These are phyloP conservation scores for Scalesia atractyloides DNA, from an alignment of 129 eudicot genomes.

Conservation along the genomic window DNA sequence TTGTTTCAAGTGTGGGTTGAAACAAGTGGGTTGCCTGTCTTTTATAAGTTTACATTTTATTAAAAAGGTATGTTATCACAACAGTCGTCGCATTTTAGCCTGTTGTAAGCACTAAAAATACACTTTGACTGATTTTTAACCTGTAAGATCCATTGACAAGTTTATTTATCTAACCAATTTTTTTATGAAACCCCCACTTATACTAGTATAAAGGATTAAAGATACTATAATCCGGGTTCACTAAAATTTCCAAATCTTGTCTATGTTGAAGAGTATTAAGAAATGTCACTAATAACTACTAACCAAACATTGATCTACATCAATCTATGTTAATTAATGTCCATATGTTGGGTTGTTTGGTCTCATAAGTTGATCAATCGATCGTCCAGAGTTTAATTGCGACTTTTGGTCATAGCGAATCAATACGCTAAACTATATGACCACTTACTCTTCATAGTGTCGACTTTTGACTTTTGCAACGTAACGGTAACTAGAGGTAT, in stretches of 20 bases:
- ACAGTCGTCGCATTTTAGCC: not conserved
- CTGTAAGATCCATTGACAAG: not conserved
- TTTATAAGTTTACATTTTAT: not conserved
- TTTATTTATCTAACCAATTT: not conserved
- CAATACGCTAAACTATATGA: not conserved
- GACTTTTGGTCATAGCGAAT: constrained; percentile 8
- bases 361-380: not conserved
- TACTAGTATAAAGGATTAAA: not conserved
- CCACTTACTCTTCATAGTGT: constrained; percentile 1
- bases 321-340: not conserved
- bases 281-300: constrained; percentile 6
- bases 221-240: constrained; percentile 3
- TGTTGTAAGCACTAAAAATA: not conserved
- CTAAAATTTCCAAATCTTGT: constrained; percentile 8
- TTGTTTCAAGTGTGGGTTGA: not conserved
- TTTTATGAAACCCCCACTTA: not conserved
- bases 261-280: constrained; percentile 3
- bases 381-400: constrained; percentile 9
- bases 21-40: not conserved
- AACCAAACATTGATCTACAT: not conserved
- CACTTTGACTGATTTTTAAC: not conserved
- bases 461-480: constrained; percentile 1
- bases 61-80: not conserved
- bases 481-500: not conserved
- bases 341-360: constrained; percentile 1